Evolutionary conservation across 768 basidiomycete genomes (phyloP), one percentile per base, ranked within the genome.

Genomic region (Thelephora ganbajun): DNA sequence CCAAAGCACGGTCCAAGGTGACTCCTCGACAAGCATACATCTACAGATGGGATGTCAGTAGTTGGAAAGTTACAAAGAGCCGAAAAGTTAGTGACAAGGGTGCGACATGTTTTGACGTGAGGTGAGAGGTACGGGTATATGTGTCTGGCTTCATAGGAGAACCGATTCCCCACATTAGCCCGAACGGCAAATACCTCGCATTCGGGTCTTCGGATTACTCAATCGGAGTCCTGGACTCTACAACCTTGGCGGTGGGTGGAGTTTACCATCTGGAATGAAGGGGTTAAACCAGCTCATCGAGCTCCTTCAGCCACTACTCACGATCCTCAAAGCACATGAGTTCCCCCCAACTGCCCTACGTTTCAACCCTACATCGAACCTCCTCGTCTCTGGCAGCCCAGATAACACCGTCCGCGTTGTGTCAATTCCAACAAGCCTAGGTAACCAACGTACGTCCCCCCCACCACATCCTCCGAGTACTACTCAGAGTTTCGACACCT

Each of bases 311-410:
- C 93, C 92, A 1, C 61, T 90, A 11, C 64, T 89, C 26, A 80
- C 80, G 16, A 96, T 99, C 51, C 69, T 97, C 49, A 88, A 87
- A 63, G 87, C 96, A 0, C 94, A 98, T 62, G 91, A 93, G 50
- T 91, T 98, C 62, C 87, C 96, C 3, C 78, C 88, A 5, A 98
- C 96, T 1, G 79, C 85, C 3, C 64, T 99, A 48, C 76, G 76
- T 50, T 99, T 99, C 71, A 94, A 84, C 59, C 83, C 91, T 1
- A 70, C 78, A 5, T 80, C 83, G 11, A 77, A 71, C n/a, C 54
- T 93, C 11, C 71, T 99, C 3, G 75, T 93, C 16, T 89, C 89
- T 5, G 93, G 86, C 14, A 91, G 91, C 55, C 85, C 88, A 6
- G 94, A 98, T 65, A 91, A 87, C 61, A 78, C 83, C 2, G 67